Evolutionary conservation across 805 yeast genomes (phyloP).

Genomic region (Barnettozyma wickerhamii): DNA sequence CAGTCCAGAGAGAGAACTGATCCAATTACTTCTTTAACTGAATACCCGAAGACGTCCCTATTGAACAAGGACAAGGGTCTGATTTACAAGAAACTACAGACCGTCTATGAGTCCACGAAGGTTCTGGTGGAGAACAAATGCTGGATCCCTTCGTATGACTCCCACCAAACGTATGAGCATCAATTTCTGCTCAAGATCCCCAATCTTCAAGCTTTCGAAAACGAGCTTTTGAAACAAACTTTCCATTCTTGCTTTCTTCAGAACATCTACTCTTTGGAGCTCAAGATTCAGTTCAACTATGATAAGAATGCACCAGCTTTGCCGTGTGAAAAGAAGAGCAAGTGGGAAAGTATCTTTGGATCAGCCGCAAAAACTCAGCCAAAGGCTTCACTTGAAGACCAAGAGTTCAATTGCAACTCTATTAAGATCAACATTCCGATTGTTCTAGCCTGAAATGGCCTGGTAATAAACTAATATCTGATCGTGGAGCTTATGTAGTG

Average conservation of each 20-base stretch:
- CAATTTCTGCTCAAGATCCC: conserved; percentile 1
- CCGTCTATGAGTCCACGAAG: conserved; percentile 3
- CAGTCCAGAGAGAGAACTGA: conserved; percentile 13
- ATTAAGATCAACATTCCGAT: conserved; percentile 2
- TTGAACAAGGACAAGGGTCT: not conserved
- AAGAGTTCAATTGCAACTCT: not conserved
- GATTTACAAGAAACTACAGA: conserved; percentile 10
- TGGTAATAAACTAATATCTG: too few species aligned
- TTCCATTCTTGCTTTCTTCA: conserved; percentile 22
- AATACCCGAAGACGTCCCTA: not conserved
- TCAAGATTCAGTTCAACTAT: conserved; percentile 5
- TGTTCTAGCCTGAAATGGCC: not conserved
- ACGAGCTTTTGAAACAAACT: conserved; percentile 12
- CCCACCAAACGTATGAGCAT: conserved; percentile 3
- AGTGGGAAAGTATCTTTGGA: not conserved
- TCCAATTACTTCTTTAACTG: conserved; percentile 3
- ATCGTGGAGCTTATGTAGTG: too few species aligned
- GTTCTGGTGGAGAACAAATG: not conserved
- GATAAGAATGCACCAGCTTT: not conserved
- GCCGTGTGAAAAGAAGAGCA: not conserved
- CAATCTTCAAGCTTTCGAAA: not conserved
- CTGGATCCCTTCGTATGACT: conserved; percentile 20
- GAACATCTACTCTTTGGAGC: conserved; percentile 15
- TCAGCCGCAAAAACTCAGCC: not conserved
- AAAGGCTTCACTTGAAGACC: not conserved